Percentiles rank a stretch among this genome's conserved stretches.
phyloP scores from a whole-genome alignment of 2,329 filamentous ascomycete genomes.

The Colletotrichum sp. region DNA sequence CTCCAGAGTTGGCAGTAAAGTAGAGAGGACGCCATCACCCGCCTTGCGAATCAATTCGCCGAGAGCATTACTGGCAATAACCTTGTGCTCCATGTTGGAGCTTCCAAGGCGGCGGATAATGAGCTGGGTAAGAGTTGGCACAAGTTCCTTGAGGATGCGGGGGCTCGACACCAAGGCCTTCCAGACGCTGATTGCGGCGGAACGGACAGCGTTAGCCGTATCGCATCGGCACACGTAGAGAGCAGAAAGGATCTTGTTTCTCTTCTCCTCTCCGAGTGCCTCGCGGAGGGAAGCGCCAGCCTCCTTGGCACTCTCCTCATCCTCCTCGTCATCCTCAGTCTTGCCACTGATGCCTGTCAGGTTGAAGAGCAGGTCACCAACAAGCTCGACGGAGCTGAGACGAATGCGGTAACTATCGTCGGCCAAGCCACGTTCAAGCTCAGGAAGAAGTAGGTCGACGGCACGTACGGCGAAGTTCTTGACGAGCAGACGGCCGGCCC shows the following conservation, averaged over 20 bases:
- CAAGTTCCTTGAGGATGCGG: conserved; percentile 90
- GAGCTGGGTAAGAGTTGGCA: conserved; percentile 92
- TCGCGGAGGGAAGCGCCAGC: conserved; percentile 93
- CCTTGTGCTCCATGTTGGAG: conserved; percentile 97
- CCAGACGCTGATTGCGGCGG: conserved; percentile 92
- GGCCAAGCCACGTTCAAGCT: conserved; percentile 94
- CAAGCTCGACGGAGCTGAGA: conserved; percentile 96
- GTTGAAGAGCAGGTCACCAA: conserved; percentile 96
- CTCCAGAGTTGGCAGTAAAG: conserved; percentile 87
- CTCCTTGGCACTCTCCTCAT: conserved; percentile 78
- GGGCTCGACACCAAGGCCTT: conserved; percentile 95
- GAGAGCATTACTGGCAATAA: conserved; percentile 95
- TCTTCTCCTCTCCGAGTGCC: conserved; percentile 92
- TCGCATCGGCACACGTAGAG: conserved; percentile 98
- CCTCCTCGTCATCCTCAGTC: conserved; percentile 77
- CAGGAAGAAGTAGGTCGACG: conserved; percentile 91
- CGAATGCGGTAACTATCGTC: conserved; percentile 98
- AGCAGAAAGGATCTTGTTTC: conserved; percentile 96
- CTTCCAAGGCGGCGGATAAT: conserved; percentile 94
- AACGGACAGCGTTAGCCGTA: conserved; percentile 88
- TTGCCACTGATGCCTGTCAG: conserved; percentile 91
- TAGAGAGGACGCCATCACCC: conserved; percentile 90
- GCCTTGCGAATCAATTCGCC: conserved; percentile 97
- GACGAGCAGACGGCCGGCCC: conserved; percentile 90
- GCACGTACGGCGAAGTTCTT: conserved; percentile 98